A percentile compares a stretch with the other conserved stretches of the same genome.
These are phyloP conservation scores for Neonectria neomacrospora DNA, from an alignment of 2,329 filamentous ascomycete species.

Conservation along the genomic window DNA sequence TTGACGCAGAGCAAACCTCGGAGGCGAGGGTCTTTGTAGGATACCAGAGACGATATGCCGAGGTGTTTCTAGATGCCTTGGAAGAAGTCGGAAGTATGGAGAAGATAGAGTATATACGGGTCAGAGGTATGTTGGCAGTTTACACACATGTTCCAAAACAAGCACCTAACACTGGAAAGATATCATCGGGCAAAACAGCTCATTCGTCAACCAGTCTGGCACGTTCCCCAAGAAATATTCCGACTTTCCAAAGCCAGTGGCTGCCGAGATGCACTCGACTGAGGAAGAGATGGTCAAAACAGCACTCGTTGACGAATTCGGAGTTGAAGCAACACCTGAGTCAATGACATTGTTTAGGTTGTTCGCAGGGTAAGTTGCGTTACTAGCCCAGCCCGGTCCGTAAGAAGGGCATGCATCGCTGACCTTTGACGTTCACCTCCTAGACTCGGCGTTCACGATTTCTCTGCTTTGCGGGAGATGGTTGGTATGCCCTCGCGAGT, in stretches of 20 bases:
- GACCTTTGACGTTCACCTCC: too few relatives aligned
- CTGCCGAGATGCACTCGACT: not conserved
- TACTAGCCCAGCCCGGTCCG: not conserved
- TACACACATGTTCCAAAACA: not conserved
- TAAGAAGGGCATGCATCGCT: too few relatives aligned
- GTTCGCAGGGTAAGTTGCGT: slow-evolving; percentile 12
- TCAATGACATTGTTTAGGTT: slow-evolving; percentile 6
- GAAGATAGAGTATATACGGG: slow-evolving; percentile 65
- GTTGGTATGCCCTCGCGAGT: slow-evolving; percentile 27
- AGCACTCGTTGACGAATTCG: slow-evolving; percentile 32
- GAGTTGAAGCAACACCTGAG: slow-evolving; percentile 16
- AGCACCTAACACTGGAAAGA: slow-evolving; percentile 22
- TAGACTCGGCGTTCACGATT: slow-evolving; percentile 22
- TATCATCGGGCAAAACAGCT: slow-evolving; percentile 62
- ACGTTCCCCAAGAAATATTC: slow-evolving; percentile 56
- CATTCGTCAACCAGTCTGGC: slow-evolving; percentile 60
- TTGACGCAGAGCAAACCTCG: slow-evolving; percentile 58
- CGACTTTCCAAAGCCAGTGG: slow-evolving; percentile 24
- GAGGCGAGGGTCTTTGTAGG: slow-evolving; percentile 65
- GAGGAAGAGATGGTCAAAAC: slow-evolving; percentile 31
- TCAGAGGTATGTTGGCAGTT: slow-evolving; percentile 33
- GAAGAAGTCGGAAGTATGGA: slow-evolving; percentile 63
- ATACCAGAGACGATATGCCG: slow-evolving; percentile 69
- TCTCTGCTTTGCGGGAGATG: slow-evolving; percentile 25
- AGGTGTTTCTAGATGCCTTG: slow-evolving; percentile 63